These are phyloP conservation scores for Trebouxia gelatinosa DNA, from an alignment of 163 green algal species.

Conservation along the genomic window DNA sequence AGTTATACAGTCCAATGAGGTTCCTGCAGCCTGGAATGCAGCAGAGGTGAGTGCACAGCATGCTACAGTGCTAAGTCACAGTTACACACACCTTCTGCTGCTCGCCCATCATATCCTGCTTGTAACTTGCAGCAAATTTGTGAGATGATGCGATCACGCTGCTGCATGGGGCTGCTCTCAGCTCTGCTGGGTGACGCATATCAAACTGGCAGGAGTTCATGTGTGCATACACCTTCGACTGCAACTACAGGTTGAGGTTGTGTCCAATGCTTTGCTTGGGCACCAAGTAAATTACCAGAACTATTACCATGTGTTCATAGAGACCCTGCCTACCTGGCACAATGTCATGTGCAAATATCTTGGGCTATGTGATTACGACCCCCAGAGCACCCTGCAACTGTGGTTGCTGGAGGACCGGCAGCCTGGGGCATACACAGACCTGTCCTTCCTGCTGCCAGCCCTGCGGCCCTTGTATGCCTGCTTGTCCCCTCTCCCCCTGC, in stretches of 20 bases:
- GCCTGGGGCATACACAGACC: not conserved
- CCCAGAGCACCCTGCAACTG: conserved; percentile 25
- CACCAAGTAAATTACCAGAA: conserved; percentile 38
- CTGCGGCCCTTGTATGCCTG: conserved; percentile 24
- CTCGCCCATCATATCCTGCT: too few relatives aligned
- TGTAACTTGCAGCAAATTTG: too few relatives aligned
- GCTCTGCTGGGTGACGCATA: too few relatives aligned
- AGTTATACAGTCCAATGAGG: not conserved
- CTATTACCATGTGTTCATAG: conserved; percentile 42
- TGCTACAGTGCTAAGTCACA: too few relatives aligned
- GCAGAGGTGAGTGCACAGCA: conserved; percentile 27
- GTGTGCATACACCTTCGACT: too few relatives aligned
- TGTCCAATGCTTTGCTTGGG: conserved; percentile 16
- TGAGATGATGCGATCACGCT: too few relatives aligned
- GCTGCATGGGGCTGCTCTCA: too few relatives aligned
- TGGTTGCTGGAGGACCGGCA: conserved; percentile 33
- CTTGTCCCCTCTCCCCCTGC: conserved; percentile 16
- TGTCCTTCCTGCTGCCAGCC: conserved; percentile 25
- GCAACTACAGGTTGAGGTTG: conserved; percentile 28
- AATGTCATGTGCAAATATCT: conserved; percentile 35
- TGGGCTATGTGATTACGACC: conserved; percentile 24
- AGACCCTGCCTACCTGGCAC: conserved; percentile 35
- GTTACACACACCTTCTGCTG: too few relatives aligned
- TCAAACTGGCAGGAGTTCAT: too few relatives aligned
- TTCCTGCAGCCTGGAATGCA: not conserved